Evolutionary conservation across 805 yeast genomes (phyloP), one percentile per base, ranked within the genome.

Genomic region (Wickerhamiella allomyrinae): DNA sequence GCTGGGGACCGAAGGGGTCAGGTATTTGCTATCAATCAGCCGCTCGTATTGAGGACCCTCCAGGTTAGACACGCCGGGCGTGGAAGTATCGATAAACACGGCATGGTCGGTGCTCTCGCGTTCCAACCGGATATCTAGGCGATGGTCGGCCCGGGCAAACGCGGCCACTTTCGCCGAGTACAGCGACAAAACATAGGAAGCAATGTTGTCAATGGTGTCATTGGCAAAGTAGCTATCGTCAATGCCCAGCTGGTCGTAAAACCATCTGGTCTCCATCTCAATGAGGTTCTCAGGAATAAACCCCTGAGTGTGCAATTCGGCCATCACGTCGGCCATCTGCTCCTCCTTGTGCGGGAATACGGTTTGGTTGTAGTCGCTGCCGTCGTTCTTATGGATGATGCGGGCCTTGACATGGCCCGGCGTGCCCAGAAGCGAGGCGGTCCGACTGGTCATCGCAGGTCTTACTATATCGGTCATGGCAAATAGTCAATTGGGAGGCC

Each of bases 161-260:
- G 95, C 94, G 52, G 89, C 91, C 41, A 91, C 73, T 59, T 91
- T 91, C 44, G 96, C 87, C 25, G 95, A 83, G 62, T 89, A 89
- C 42, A 89, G 68, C 8, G 95, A 81, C 56, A 81, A 81, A 52
- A 89, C 83, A 56, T 87, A 86, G 42, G 79, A 73, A 14, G 83
- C 87, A 50, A 89, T 81, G 46, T 79, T 82, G 41, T 71, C 75
- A 11, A 87, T 80, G 5, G 82, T 67, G 57, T 89, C 95, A 48
- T 80, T 75, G 34, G 91, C 91, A 58, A 89, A 87, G 62, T 82
- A 89, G 23, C 84, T 79, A 57, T 86, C 95, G 57, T 87, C 95
- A 46, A 89, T 85, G 21, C 95, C 95, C 50, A 89, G 69, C 33
- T 73, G 63, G 44, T 80, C 75, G 66, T 91, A 91, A 59, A 89